A percentile compares a stretch with the other conserved stretches of the same genome.
Evolutionary conservation across 805 yeast species (phyloP).

Genomic region (Starmerella tilneyi): DNA sequence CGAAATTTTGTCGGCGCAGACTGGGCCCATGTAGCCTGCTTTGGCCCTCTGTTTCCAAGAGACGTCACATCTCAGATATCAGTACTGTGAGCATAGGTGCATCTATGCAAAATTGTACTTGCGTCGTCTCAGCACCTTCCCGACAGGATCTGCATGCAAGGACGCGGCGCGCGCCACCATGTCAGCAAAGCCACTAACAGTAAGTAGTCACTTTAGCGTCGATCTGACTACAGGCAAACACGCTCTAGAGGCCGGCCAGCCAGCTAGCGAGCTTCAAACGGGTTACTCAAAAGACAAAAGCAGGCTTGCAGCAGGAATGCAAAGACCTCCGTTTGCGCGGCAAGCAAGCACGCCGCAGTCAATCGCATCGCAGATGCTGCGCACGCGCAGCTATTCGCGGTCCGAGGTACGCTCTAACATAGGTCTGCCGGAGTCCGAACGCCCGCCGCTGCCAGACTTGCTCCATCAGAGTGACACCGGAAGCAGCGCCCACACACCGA

Average conservation of each 20-base stretch:
- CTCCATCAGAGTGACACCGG: constrained; percentile 1
- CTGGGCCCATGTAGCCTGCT: too few relatives aligned
- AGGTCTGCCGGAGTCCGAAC: not conserved
- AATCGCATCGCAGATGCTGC: constrained; percentile 10
- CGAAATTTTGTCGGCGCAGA: too few relatives aligned
- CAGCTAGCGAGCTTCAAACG: not conserved
- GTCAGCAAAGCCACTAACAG: not conserved
- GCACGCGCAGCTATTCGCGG: constrained; percentile 6
- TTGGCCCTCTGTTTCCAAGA: too few relatives aligned
- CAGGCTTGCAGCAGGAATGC: constrained; percentile 1
- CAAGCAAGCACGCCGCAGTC: constrained; percentile 5
- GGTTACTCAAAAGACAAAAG: not conserved
- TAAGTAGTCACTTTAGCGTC: not conserved
- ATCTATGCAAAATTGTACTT: too few relatives aligned
- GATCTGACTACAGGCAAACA: not conserved
- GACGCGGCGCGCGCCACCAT: constrained; percentile 8
- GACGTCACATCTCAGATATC: too few relatives aligned
- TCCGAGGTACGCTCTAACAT: too few relatives aligned
- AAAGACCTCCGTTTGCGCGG: constrained; percentile 5
- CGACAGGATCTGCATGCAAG: too few relatives aligned
- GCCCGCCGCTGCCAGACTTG: constrained; percentile 5
- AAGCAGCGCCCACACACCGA: constrained; percentile 2
- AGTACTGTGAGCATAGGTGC: too few relatives aligned
- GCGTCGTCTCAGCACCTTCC: too few relatives aligned
- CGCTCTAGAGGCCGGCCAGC: not conserved